A percentile compares a stretch with the other conserved stretches of the same genome.
These are phyloP conservation scores for Scenedesmus sp. DNA, from an alignment of 163 green algal species.

Conservation along the genomic window DNA sequence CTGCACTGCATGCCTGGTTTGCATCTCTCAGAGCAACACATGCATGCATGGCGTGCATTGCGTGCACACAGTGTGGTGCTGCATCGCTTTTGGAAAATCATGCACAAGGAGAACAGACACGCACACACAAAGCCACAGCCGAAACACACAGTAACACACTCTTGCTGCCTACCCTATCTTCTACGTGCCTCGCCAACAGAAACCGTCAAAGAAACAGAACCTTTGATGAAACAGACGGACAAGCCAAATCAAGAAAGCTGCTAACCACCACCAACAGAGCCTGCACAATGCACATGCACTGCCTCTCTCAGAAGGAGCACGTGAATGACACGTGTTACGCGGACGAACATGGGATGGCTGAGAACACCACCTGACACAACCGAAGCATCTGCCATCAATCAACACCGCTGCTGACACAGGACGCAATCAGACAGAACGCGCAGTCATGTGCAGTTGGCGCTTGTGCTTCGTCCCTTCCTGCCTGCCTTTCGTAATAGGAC, in stretches of 20 bases:
- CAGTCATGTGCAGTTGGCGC: not conserved
- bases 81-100: not conserved
- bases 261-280: not conserved
- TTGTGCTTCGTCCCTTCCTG: not conserved
- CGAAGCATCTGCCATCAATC: not conserved
- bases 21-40: not conserved
- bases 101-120: not conserved
- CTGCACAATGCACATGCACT: not conserved
- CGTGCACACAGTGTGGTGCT: not conserved
- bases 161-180: not conserved
- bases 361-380: not conserved
- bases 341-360: not conserved
- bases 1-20: not conserved
- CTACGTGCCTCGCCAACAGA: not conserved
- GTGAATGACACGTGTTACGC: not conserved
- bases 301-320: not conserved
- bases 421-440: not conserved
- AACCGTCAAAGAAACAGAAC: not conserved
- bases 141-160: not conserved
- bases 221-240: not conserved
- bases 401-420: not conserved
- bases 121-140: not conserved
- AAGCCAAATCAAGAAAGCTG: not conserved
- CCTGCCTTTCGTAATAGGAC: not conserved
- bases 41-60: not conserved